These are phyloP conservation scores for Erigeron philadelphicus DNA, from an alignment of 140 eudicot genomes.

Conservation along the genomic window DNA sequence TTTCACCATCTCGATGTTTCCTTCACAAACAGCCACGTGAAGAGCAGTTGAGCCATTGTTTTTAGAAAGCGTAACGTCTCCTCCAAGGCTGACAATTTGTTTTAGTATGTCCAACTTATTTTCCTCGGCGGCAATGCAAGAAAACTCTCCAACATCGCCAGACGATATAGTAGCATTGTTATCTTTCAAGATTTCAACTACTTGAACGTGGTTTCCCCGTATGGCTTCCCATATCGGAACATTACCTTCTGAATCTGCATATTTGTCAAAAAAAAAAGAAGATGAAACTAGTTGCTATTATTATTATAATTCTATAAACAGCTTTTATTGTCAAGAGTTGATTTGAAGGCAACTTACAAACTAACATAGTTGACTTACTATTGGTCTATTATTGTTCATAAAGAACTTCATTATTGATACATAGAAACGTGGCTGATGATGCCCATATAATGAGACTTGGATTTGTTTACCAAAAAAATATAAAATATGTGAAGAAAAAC, in stretches of 20 bases:
- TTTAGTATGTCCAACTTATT: constrained; percentile 56
- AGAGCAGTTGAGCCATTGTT: constrained; percentile 73
- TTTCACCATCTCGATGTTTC: constrained; percentile 59
- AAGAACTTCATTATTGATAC: constrained; percentile 23
- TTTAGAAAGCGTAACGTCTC: constrained; percentile 58
- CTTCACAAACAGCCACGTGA: constrained; percentile 88
- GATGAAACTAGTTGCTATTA: background rate
- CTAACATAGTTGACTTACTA: constrained; percentile 26
- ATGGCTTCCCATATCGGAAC: constrained; percentile 98
- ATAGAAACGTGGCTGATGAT: constrained; percentile 26
- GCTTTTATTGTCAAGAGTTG: constrained; percentile 16
- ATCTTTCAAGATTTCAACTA: constrained; percentile 41
- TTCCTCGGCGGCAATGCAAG: constrained; percentile 72
- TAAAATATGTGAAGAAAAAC: background rate
- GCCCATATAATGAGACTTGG: constrained; percentile 22
- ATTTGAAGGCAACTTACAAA: constrained; percentile 18
- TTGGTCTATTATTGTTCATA: constrained; percentile 6
- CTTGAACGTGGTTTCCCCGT: constrained; percentile 46
- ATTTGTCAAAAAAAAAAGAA: background rate
- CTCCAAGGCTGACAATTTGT: constrained; percentile 47
- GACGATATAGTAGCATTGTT: constrained; percentile 50
- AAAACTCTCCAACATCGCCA: constrained; percentile 62
- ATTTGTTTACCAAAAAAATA: background rate
- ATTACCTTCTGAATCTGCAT: constrained; percentile 80
- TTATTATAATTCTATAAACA: constrained; percentile 9